Conservation (phyloP, 1,284 basidiomycete species). For the Spongispora temasekensis region DNA sequence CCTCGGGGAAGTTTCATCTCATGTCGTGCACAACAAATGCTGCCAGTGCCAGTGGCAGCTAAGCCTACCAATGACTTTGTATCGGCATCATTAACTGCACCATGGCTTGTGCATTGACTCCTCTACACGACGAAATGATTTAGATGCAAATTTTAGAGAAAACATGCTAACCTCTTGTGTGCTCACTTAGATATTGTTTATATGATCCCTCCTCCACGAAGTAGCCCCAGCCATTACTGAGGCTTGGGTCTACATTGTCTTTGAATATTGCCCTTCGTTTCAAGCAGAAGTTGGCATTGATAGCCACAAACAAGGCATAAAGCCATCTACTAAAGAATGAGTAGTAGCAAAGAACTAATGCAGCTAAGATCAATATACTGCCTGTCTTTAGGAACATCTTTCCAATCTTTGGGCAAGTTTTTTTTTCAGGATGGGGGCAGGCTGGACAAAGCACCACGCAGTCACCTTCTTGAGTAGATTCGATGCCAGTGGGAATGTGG, state of each 20-base stretch:
- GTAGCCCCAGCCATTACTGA: conserved; percentile 7
- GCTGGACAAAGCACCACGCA: conserved; percentile 3
- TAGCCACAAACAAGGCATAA: conserved; percentile 1
- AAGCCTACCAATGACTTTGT: not conserved
- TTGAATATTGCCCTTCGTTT: conserved; percentile 2
- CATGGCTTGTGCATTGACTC: not conserved
- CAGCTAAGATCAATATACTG: not conserved
- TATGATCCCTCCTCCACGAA: conserved; percentile 8
- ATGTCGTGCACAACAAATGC: not conserved
- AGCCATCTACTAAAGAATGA: conserved; percentile 3
- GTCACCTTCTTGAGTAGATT: not conserved
- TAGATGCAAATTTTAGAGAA: not conserved
- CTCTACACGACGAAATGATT: not conserved
- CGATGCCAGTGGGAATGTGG: not conserved
- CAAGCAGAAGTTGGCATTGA: conserved; percentile 11
- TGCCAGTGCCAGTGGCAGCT: not conserved
- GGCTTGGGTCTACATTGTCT: not conserved
- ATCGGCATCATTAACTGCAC: not conserved
- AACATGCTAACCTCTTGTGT: not conserved
- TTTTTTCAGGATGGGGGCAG: conserved; percentile 6
- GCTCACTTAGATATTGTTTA: not conserved
- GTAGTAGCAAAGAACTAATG: not conserved
- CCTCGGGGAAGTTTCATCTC: not conserved
- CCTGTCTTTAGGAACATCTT: not conserved
- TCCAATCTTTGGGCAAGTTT: conserved; percentile 3